These are phyloP conservation scores for Cyanidium caldarium DNA, from an alignment of 23 red algal species.

Conservation along the genomic window DNA sequence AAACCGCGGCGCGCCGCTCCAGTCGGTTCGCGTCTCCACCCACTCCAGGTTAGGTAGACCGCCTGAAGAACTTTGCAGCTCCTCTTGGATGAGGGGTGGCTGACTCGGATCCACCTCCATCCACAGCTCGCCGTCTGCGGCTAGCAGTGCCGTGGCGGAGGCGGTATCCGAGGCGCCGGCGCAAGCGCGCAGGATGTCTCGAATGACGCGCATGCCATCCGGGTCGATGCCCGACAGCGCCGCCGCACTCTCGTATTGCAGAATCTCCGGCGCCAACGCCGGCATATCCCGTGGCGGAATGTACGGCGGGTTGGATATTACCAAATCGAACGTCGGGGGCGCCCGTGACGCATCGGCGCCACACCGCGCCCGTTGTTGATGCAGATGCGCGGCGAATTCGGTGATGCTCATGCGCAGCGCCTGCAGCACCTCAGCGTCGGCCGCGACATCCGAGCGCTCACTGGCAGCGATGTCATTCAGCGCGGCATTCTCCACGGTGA, in stretches of 20 bases:
- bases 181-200: constrained; percentile 18
- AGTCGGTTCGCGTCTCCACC: neutral
- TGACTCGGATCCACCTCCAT: constrained; percentile 76
- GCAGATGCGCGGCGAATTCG: neutral
- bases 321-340: constrained; percentile 28
- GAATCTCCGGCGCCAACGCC: constrained; percentile 37
- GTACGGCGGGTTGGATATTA: constrained; percentile 85
- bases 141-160: constrained; percentile 11
- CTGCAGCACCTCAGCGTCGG: neutral
- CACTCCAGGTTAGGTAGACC: neutral
- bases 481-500: constrained; percentile 22
- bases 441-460: neutral
- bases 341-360: neutral
- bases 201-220: constrained; percentile 72
- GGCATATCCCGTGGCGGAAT: constrained; percentile 52
- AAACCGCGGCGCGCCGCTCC: neutral
- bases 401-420: neutral
- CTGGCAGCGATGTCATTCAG: neutral
- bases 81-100: constrained; percentile 12
- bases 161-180: constrained; percentile 10
- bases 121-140: constrained; percentile 43
- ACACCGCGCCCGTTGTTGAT: neutral
- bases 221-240: constrained; percentile 50
- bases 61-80: neutral
- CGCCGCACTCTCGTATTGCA: constrained; percentile 27